Conservation (phyloP, 2,329 filamentous ascomycete genomes). For the Bipolaris sorokiniana region DNA sequence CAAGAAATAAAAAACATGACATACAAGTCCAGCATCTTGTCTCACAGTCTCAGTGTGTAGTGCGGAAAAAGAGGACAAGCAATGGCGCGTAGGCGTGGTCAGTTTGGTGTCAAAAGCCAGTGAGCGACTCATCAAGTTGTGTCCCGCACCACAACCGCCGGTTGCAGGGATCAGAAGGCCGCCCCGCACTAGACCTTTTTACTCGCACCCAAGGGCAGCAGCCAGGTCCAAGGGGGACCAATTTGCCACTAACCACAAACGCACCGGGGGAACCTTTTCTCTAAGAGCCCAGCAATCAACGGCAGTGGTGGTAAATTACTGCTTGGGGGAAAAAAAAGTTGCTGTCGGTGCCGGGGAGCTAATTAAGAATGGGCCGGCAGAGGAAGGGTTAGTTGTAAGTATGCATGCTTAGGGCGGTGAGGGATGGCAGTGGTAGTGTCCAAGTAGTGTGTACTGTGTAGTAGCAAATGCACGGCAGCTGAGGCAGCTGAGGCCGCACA, state of each 20-base stretch:
- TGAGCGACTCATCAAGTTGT: conserved; percentile 13
- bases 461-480: too few species aligned
- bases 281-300: conserved; percentile 7
- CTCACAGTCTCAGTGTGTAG: conserved; percentile 1
- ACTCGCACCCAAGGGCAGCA: too few species aligned
- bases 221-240: too few species aligned
- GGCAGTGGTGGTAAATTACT: neutral
- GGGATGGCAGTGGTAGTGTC: neutral
- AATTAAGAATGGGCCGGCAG: neutral
- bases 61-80: neutral
- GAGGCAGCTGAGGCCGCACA: conserved; percentile 3
- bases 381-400: too few species aligned
- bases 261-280: conserved; percentile 1
- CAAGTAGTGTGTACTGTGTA: too few species aligned
- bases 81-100: conserved; percentile 2
- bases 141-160: conserved; percentile 11
- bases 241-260: conserved; percentile 2
- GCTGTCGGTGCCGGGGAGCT: neutral
- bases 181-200: conserved; percentile 8
- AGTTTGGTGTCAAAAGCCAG: conserved; percentile 7
- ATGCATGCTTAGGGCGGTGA: neutral
- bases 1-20: neutral
- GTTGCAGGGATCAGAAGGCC: conserved; percentile 11
- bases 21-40: conserved; percentile 44
- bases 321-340: neutral